Evolutionary conservation across 306 rosid species (phyloP), one percentile per base, ranked within the genome.

Genomic region (Citrullus mucosospermus): DNA sequence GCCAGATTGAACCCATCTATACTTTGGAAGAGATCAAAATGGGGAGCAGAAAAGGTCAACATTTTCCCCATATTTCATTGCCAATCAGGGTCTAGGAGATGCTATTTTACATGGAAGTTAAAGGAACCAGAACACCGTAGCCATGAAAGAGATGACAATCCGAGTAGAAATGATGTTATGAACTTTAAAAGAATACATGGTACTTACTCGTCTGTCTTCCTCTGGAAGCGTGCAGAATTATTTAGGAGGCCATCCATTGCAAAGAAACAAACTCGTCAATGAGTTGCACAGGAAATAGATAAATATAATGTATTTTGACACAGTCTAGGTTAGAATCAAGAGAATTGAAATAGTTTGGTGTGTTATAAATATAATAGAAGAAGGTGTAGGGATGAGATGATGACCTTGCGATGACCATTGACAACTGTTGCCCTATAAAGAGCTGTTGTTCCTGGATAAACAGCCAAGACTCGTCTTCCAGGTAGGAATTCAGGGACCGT

Each of bases 381-480:
- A 75, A 82, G 63, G 67, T 18, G 61, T 25, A 80, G 46, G 58
- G n/a, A 80, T 16, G 69, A 80, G 86, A 60, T 74, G 50, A 44
- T 83, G 81, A 95, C 99, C 95, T 92, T 90, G 89, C 97, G 97
- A 83, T 82, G 90, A 83, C 88, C 89, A 65, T 88, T 92, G 81
- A 92, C 98, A 80, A 95, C 99, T 6, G 99, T 95, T 69, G 99
- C 99, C 88, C 91, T 95, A 76, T 95, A 95, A 28, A 95, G 98
- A 67, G 99, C 99, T 72, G 97, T 95, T 46, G 99, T 95, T 79
- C 96, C 93, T 78, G 99, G 99, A 90, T 95, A 95, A 78, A 95
- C 99, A 39, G 99, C 99, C 85, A 95, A 87, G 78, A 95, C 98
- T 50, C 87, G 98, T 78, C 82, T 90, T 83, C 99, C 97, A 9